Conservation (phyloP, 208 protist genomes). For the Trichomonas gallinae region DNA sequence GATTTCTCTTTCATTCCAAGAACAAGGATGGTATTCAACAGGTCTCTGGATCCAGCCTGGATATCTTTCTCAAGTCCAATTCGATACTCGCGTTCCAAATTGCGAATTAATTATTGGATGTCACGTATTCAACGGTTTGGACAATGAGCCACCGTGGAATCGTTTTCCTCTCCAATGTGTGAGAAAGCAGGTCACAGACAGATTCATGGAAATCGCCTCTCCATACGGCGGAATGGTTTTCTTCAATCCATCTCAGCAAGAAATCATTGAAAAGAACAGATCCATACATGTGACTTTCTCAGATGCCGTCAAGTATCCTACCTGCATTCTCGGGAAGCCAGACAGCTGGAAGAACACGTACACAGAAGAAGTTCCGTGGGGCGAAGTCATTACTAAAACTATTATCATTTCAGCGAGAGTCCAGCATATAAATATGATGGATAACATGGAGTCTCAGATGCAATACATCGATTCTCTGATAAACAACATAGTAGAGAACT, state of each 20-base stretch:
- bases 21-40: background rate
- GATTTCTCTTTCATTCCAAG: background rate
- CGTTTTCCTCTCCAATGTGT: background rate
- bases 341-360: background rate
- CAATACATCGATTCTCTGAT: background rate
- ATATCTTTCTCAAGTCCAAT: background rate
- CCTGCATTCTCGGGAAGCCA: background rate
- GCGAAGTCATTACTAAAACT: background rate
- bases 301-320: background rate
- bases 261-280: background rate
- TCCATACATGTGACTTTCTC: background rate
- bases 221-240: background rate
- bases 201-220: background rate
- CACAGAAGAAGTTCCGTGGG: background rate
- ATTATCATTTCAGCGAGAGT: background rate
- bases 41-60: background rate
- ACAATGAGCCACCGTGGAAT: background rate
- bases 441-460: background rate
- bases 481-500: background rate
- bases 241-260: background rate
- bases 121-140: background rate
- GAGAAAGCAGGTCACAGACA: background rate
- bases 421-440: background rate
- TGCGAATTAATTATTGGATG: background rate
- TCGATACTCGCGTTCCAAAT: background rate